Percentiles rank a stretch among this genome's conserved stretches.
phyloP scores from a whole-genome alignment of 108 stramenopile genomes.

The Skeletonema costatum region DNA sequence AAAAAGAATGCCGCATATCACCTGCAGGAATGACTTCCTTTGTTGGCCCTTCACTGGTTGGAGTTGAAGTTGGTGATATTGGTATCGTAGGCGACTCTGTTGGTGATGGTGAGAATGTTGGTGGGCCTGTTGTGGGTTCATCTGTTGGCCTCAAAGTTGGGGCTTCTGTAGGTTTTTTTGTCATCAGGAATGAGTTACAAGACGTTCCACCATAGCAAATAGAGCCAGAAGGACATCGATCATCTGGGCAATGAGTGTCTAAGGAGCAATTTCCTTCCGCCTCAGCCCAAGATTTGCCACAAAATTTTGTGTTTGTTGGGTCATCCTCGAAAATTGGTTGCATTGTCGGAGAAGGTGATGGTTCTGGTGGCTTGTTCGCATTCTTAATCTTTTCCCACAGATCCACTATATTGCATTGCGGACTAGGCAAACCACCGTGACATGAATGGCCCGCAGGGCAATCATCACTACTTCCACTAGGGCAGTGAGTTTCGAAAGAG shows the following conservation, averaged over 20 bases:
- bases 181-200: constrained; percentile 40
- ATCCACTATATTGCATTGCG: constrained; percentile 15
- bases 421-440: constrained; percentile 27
- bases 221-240: constrained; percentile 26
- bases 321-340: neutral
- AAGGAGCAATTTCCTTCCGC: constrained; percentile 28
- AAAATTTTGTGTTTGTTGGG: constrained; percentile 15
- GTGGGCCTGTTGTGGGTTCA: constrained; percentile 16
- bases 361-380: neutral
- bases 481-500: constrained; percentile 30
- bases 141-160: neutral
- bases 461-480: constrained; percentile 27
- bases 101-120: constrained; percentile 11
- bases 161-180: constrained; percentile 1
- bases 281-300: constrained; percentile 22
- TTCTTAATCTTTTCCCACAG: neutral
- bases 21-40: constrained; percentile 22
- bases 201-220: constrained; percentile 39
- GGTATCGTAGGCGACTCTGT: constrained; percentile 25
- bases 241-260: constrained; percentile 41
- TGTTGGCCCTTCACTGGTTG: neutral
- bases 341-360: neutral
- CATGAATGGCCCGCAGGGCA: constrained; percentile 36
- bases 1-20: constrained; percentile 43
- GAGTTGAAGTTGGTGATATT: constrained; percentile 8